Conservation (phyloP, 2,329 filamentous ascomycete genomes). For the Fusarium buharicum region DNA sequence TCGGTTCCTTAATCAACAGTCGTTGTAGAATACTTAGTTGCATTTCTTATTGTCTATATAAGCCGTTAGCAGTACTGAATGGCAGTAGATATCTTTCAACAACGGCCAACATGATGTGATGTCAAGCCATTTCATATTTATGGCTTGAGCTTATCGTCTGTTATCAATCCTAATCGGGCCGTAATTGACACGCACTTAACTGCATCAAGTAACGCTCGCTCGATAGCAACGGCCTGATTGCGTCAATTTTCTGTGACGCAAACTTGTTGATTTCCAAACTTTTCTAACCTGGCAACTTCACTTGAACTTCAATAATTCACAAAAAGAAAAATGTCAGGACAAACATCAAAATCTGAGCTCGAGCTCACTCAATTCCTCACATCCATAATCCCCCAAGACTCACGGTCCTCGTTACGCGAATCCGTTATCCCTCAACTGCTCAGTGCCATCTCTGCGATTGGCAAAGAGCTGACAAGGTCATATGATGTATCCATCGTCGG, state of each 20-base stretch:
- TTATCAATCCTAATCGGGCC: conserved; percentile 24
- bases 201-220: not conserved
- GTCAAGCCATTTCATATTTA: too few relatives aligned
- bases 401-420: conserved; percentile 50
- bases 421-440: conserved; percentile 63
- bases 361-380: conserved; percentile 22
- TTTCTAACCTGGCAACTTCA: not conserved
- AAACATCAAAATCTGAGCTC: not conserved
- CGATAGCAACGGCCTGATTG: conserved; percentile 16
- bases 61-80: too few relatives aligned
- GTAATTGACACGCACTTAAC: not conserved
- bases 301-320: not conserved
- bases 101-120: too few relatives aligned
- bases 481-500: conserved; percentile 60
- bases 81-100: too few relatives aligned
- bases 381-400: conserved; percentile 37
- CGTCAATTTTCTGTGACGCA: conserved; percentile 37
- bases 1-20: too few relatives aligned
- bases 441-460: conserved; percentile 57
- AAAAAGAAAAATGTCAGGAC: conserved; percentile 20
- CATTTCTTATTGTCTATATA: too few relatives aligned
- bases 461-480: conserved; percentile 55
- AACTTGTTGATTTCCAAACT: not conserved
- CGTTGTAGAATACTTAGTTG: too few relatives aligned
- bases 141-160: conserved; percentile 4